Conservation (phyloP, 2,329 filamentous ascomycete genomes). For the Monosporascus sp. region DNA sequence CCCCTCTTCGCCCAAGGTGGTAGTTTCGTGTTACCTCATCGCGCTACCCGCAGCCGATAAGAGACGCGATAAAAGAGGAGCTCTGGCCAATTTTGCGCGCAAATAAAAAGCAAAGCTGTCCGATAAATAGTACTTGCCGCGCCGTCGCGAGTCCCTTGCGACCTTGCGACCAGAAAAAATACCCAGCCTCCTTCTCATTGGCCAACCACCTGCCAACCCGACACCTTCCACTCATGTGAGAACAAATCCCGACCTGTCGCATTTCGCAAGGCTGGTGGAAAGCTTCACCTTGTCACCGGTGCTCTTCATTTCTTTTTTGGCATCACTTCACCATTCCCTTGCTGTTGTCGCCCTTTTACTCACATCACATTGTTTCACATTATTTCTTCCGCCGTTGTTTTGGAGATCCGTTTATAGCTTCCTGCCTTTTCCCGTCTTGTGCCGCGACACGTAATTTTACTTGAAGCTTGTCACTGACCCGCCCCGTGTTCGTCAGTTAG, state of each 20-base stretch:
- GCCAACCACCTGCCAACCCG: conserved; percentile 6
- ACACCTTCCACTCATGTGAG: not conserved
- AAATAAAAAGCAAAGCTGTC: conserved; percentile 7
- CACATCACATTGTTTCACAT: no score
- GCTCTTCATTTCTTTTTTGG: no score
- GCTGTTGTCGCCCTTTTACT: no score
- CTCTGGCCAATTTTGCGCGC: not conserved
- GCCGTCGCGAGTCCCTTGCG: conserved; percentile 7
- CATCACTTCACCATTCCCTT: no score
- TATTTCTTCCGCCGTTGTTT: no score
- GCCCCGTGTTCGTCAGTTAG: no score
- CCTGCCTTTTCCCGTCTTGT: no score
- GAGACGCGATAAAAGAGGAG: not conserved
- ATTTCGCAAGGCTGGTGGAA: conserved; percentile 15
- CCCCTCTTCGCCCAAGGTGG: not conserved
- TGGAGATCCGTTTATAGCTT: no score
- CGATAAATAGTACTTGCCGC: conserved; percentile 9
- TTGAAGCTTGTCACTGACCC: no score
- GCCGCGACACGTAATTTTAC: no score
- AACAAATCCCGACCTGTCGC: conserved; percentile 9
- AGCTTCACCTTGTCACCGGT: not conserved
- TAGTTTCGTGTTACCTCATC: not conserved
- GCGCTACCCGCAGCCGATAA: not conserved
- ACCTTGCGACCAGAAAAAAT: conserved; percentile 11
- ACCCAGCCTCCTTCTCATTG: conserved; percentile 10